Evolutionary conservation across 768 basidiomycete species (phyloP), one percentile per base, ranked within the genome.

Genomic region (Agrocybe chaxingu): DNA sequence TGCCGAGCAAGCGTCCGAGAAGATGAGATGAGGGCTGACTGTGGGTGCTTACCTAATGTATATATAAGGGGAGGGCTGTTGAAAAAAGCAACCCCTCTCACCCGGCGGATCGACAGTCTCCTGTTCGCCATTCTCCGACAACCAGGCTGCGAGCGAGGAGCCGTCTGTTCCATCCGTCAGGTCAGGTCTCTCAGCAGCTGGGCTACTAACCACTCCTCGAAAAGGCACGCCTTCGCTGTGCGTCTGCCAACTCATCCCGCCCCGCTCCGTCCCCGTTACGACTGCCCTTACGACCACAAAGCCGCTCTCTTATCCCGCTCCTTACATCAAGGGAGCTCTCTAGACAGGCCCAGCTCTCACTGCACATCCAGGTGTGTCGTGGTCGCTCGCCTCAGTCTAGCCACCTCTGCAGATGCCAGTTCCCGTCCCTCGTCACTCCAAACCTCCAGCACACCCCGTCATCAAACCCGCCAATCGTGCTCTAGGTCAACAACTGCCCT

Each of bases 211-310:
- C 57, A 57, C 59, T 62, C 58, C 63, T 58, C 56, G 63, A 90
- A 91, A 90, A 90, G 87, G 87, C 87, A 80, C 89, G 89, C 89
- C 89, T 92, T 91, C 78, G 85, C 77, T 90, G 89, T 78, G 89
- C 89, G 89, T 92, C 76, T 75, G 87, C 87, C 89, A 65, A 57
- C 59, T 53, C 51, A 57, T 55, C 52, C 55, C 53, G 51, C 51
- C 60, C 49, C 78, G 81, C 80, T 54, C 52, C 47, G 59, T 65
- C 62, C 62, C 61, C 62, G 75, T 89, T 65, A 89, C 88, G 88
- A 90, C 78, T 62, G 71, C 65, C 69, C 61, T 81, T 76, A 90
- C 89, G 87, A 89, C 82, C 70, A 62, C 55, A 48, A 43, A 37
- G 40, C 52, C 60, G 57, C 66, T 57, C 63, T 65, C 69, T 66